Evolutionary conservation across 176 grass and related monocot genomes (phyloP).

Genomic region (Carex cristatella): DNA sequence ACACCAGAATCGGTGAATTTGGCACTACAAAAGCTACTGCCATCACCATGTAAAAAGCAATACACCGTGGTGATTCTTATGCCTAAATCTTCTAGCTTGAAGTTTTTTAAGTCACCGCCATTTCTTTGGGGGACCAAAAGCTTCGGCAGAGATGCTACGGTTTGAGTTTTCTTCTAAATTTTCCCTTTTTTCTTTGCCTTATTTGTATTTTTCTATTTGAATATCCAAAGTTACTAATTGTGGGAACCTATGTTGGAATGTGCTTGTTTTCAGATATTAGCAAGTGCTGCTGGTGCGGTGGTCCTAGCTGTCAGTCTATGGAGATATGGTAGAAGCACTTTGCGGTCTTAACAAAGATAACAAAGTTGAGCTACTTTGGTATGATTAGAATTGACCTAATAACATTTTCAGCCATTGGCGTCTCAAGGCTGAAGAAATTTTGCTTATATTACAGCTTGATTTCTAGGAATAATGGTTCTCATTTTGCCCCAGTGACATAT

Average conservation of each 20-base stretch:
- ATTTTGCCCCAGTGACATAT: background rate
- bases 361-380: background rate
- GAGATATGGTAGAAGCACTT: conserved; percentile 72
- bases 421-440: conserved; percentile 14
- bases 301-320: conserved; percentile 77
- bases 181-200: background rate
- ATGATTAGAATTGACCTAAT: background rate
- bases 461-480: background rate
- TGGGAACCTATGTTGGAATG: conserved; percentile 12
- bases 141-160: conserved; percentile 77
- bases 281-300: conserved; percentile 59
- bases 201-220: conserved; percentile 8
- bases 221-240: background rate
- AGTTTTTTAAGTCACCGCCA: conserved; percentile 47
- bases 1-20: conserved; percentile 46
- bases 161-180: conserved; percentile 21
- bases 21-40: conserved; percentile 72
- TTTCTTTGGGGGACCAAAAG: conserved; percentile 50
- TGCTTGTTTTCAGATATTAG: conserved; percentile 65
- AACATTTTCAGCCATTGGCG: background rate
- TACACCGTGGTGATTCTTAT: conserved; percentile 95
- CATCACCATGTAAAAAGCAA: conserved; percentile 89
- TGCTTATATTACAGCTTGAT: conserved; percentile 14
- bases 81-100: conserved; percentile 63
- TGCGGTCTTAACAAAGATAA: conserved; percentile 41